Evolutionary conservation across 2,329 filamentous ascomycete genomes (phyloP), one percentile per base, ranked within the genome.

Genomic region (Pseudocercospora musae): DNA sequence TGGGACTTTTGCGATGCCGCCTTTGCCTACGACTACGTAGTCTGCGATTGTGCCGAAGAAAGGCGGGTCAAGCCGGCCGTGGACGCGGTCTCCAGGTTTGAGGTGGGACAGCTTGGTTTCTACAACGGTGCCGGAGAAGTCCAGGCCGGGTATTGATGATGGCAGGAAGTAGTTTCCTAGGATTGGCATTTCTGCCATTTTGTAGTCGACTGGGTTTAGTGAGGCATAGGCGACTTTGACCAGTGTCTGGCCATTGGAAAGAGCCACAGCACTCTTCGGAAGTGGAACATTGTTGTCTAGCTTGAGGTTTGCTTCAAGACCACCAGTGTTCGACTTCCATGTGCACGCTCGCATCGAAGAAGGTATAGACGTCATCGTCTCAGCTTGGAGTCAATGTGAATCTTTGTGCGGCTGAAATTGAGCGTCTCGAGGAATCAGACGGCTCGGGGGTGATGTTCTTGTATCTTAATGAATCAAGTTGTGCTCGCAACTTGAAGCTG

Each of bases 131-230:
- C 85, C 85, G 66, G 78, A 76, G 66, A 83, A 82, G 68, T 87
- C 85, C 68, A 80, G 77, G 18, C 80, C 79, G 0, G 80, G 80
- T 1, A 75, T 80, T 18, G 78, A 78, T 21, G 83, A 82, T 37
- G 70, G 54, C n/a, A 77, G 54, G 6, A 76, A 63, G 44, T 75
- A 60, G 21, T 75, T 75, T 4, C 79, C 72, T 33, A 78, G 66
- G 44, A 81, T 2, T 9, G 76, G 76, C 3, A 79, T 59, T 55
- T 80, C 78, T n/a, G 75, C 69, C 4, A 82, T 52, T 64, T 84
- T 84, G 77, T 79, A 78, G 71, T 84, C 82, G 60, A 79, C 78
- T 0, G 81, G 82, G 69, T 85, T 84, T 33, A 82, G 70, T 4
- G 76, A 72, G 1, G 78, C 75, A 66, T 77, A 75, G 59, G 75